A percentile compares a stretch with the other conserved stretches of the same genome.
phyloP scores from a whole-genome alignment of 345 rosid species.

The Lepidium didymum region DNA sequence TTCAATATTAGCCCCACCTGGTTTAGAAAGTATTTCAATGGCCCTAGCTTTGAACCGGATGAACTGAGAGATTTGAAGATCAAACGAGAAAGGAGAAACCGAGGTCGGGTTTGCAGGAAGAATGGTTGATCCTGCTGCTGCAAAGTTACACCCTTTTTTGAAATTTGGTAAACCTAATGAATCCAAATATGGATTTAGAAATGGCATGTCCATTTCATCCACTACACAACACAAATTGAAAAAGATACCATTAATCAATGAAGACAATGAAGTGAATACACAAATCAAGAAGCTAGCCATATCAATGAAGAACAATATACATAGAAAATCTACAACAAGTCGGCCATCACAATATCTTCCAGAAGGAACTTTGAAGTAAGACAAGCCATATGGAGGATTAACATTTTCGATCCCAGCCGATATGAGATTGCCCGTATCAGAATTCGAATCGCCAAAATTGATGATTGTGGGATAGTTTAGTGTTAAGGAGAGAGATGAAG shows the following conservation, averaged over 20 bases:
- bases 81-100: conserved; percentile 74
- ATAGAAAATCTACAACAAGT: conserved; percentile 64
- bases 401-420: conserved; percentile 61
- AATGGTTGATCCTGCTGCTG: conserved; percentile 80
- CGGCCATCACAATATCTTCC: conserved; percentile 92
- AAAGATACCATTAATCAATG: neutral
- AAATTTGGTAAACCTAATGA: conserved; percentile 77
- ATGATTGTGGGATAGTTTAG: conserved; percentile 61
- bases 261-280: neutral
- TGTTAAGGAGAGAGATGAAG: conserved; percentile 33
- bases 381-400: conserved; percentile 57
- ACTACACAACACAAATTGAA: conserved; percentile 37
- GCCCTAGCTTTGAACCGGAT: conserved; percentile 64
- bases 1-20: conserved; percentile 15
- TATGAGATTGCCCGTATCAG: conserved; percentile 80
- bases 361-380: conserved; percentile 53
- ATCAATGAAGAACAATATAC: conserved; percentile 32
- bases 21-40: conserved; percentile 51
- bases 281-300: neutral
- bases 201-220: conserved; percentile 93
- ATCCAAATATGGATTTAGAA: conserved; percentile 81
- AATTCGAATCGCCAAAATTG: conserved; percentile 94
- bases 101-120: conserved; percentile 68
- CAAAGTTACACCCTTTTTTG: conserved; percentile 81
- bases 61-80: conserved; percentile 78